Conservation (phyloP, 352 stramenopile genomes). For the Chrysophaeum taylorii region DNA sequence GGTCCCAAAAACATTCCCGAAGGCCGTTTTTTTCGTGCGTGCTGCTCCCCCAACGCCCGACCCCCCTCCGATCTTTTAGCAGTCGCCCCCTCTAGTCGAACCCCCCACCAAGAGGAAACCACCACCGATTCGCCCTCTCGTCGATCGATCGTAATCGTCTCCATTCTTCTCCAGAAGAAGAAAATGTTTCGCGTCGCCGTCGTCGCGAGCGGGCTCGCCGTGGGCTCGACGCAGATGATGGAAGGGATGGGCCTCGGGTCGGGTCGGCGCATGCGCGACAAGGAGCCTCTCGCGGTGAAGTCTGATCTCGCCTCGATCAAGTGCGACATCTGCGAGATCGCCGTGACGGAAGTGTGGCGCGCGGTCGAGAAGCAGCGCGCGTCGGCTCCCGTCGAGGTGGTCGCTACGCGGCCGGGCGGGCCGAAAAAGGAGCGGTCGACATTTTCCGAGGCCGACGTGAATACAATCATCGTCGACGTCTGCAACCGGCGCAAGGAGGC, state of each 20-base stretch:
- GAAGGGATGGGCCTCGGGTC: constrained; percentile 11
- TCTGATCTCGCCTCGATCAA: not conserved
- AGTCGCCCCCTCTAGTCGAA: too few relatives aligned
- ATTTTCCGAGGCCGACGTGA: constrained; percentile 7
- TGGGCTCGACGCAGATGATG: constrained; percentile 16
- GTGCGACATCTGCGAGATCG: constrained; percentile 14
- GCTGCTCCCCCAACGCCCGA: too few relatives aligned
- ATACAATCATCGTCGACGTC: not conserved
- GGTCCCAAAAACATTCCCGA: too few relatives aligned
- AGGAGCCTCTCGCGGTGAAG: constrained; percentile 7
- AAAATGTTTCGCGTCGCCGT: too few relatives aligned
- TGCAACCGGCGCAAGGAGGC: constrained; percentile 11
- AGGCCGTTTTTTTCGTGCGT: too few relatives aligned
- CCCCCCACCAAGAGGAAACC: too few relatives aligned
- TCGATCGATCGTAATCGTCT: too few relatives aligned
- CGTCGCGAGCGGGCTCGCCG: too few relatives aligned
- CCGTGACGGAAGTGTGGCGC: not conserved
- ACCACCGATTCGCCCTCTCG: too few relatives aligned
- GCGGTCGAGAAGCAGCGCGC: not conserved
- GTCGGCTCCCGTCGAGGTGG: not conserved
- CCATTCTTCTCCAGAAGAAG: too few relatives aligned
- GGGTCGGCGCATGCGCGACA: constrained; percentile 6
- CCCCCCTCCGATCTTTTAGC: too few relatives aligned
- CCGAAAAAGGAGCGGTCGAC: not conserved
- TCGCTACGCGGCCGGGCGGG: not conserved